Base-by-base conservation (phyloP, 2,329 filamentous ascomycete species). In the Chaetomium strumarium region DNA sequence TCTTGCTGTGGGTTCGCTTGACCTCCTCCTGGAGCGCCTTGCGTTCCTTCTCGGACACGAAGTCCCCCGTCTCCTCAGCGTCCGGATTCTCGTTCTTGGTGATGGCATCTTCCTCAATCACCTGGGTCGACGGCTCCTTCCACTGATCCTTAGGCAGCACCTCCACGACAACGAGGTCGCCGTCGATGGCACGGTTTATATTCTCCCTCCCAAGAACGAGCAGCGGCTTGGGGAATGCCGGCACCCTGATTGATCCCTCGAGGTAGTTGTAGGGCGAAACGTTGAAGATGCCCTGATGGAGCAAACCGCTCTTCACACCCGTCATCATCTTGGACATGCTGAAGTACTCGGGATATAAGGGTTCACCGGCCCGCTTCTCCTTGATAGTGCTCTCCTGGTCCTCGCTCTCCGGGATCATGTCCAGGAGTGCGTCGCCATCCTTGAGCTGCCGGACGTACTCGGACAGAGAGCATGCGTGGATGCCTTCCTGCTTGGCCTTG, bases 201-300 rank as follows among this genome's bases (percentile, higher is more conserved):
- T 95, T 96, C 64, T 99, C 93, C 55, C 93, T 81, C 12, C 93
- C 93, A 14, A 97, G 78, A 43, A 99, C 80, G 14, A 99, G 77
- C 30, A 99, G 79, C 1, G 90, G 80, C 63, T 93, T 95, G 55
- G 93, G 86, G 64, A 99, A 99, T 5, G 91, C 83, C 1, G 91
- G 83, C 0, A 95, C 90, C 62, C 92, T 86, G 57, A 97, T 87
- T 1, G 90, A 90, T 1, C 90, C 93, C 68, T 99, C 93, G 11
- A 99, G 77, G 63, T 97, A 99, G 72, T 99, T 99, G 76, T 97
- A 99, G 1, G 90, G 89, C 8, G 93, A 97, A 29, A 97, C 90
- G 65, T 91, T 96, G 74, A 96, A 99, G 20, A 88, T 85, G 7
- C 93, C 93, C 70, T 99, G 92, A 67, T 99, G 93, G 62, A 99